Percentiles rank a stretch among this genome's conserved stretches.
phyloP scores from a whole-genome alignment of 2,329 filamentous ascomycete genomes.

The Venturia pyrina region DNA sequence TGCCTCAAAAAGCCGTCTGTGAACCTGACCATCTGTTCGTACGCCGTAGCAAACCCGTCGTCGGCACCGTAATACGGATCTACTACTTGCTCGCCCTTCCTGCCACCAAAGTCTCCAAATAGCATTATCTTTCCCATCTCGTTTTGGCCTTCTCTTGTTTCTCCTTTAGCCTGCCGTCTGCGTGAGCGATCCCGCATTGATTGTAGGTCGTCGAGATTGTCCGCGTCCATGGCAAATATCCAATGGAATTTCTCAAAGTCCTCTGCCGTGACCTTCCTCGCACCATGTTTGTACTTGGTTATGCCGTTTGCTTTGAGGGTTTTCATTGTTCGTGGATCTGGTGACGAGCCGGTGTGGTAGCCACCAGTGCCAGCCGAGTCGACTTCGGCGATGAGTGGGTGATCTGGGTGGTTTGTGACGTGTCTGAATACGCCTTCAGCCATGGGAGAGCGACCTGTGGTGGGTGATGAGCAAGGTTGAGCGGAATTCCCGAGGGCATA shows the following conservation, averaged over 20 bases:
- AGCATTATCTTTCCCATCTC: conserved; percentile 54
- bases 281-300: conserved; percentile 63
- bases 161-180: conserved; percentile 23
- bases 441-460: conserved; percentile 71
- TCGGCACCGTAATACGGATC: conserved; percentile 91
- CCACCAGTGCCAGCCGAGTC: conserved; percentile 87
- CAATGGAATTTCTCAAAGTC: conserved; percentile 88
- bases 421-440: conserved; percentile 85
- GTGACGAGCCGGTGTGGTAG: conserved; percentile 68
- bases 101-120: conserved; percentile 72
- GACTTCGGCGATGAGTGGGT: conserved; percentile 52
- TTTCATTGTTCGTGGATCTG: conserved; percentile 74
- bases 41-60: conserved; percentile 76
- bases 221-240: conserved; percentile 86
- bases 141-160: conserved; percentile 19
- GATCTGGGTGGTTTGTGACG: conserved; percentile 49
- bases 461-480: background rate
- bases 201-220: conserved; percentile 64
- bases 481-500: background rate
- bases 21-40: conserved; percentile 71
- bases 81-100: conserved; percentile 56
- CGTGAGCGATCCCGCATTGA: conserved; percentile 37
- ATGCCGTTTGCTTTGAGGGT: conserved; percentile 69
- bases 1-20: conserved; percentile 64
- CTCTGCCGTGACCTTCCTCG: conserved; percentile 57